Percentiles rank a stretch among this genome's conserved stretches.
Evolutionary conservation across 2,329 filamentous ascomycete genomes (phyloP).

Genomic region (Pyrenophora seminiperda): DNA sequence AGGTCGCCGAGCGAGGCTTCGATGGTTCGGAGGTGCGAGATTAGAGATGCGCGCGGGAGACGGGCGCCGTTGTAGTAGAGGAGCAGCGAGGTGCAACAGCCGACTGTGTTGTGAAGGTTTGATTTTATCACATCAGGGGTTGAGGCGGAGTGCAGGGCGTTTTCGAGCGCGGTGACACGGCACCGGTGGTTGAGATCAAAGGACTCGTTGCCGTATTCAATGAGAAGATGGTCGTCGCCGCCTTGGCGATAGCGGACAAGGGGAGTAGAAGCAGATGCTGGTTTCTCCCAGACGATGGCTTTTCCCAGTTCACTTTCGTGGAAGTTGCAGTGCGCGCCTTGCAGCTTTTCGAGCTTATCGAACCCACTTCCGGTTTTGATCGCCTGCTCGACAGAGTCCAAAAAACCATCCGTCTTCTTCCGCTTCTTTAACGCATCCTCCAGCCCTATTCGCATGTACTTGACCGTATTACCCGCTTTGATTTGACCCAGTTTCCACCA

Average conservation of each 20-base stretch:
- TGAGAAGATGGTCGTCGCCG: slow-evolving; percentile 57
- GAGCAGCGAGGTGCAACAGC: slow-evolving; percentile 55
- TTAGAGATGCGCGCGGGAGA: slow-evolving; percentile 44
- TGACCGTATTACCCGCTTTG: slow-evolving; percentile 62
- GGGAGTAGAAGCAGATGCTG: slow-evolving; percentile 25
- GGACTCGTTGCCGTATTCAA: slow-evolving; percentile 63
- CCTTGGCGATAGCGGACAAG: slow-evolving; percentile 38
- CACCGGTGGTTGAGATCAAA: slow-evolving; percentile 64
- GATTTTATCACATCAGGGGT: slow-evolving; percentile 46
- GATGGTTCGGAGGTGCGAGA: slow-evolving; percentile 47
- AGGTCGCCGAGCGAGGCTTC: slow-evolving; percentile 53
- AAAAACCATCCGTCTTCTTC: slow-evolving; percentile 52
- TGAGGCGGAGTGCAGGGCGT: slow-evolving; percentile 51
- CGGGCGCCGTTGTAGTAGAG: slow-evolving; percentile 50
- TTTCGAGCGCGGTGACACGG: slow-evolving; percentile 60
- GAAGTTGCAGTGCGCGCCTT: slow-evolving; percentile 35
- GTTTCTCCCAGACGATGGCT: slow-evolving; percentile 38
- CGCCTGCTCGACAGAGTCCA: slow-evolving; percentile 51
- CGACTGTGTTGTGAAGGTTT: slow-evolving; percentile 58
- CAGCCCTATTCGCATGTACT: slow-evolving; percentile 58
- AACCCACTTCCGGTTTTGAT: slow-evolving; percentile 33
- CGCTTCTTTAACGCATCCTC: slow-evolving; percentile 57
- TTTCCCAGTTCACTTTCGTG: slow-evolving; percentile 36
- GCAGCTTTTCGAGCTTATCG: slow-evolving; percentile 29
- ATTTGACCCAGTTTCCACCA: slow-evolving; percentile 67